A percentile compares a stretch with the other conserved stretches of the same genome.
Conservation (phyloP, 305 asterid genomes). For the Fraxinus sp. region DNA sequence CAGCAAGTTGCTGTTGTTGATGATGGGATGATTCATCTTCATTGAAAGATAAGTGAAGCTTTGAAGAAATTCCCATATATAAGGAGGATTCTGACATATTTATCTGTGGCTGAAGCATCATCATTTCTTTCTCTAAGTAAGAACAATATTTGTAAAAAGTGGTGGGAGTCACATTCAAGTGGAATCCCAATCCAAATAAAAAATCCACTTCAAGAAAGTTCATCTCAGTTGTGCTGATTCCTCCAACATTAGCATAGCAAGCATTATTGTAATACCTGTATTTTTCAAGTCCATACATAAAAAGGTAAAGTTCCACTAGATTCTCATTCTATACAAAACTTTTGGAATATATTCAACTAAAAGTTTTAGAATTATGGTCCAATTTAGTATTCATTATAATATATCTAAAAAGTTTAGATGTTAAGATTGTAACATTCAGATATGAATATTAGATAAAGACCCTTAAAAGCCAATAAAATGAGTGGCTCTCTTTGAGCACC, state of each 20-base stretch:
- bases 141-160: conserved; percentile 69
- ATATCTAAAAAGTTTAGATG: neutral
- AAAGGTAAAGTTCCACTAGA: neutral
- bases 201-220: conserved; percentile 94
- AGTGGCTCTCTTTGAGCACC: conserved; percentile 27
- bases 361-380: neutral
- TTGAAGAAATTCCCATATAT: conserved; percentile 43
- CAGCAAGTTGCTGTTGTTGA: conserved; percentile 72
- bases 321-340: neutral
- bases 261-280: conserved; percentile 90
- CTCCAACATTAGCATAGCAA: conserved; percentile 91
- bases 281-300: neutral
- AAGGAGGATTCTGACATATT: conserved; percentile 44
- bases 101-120: conserved; percentile 49
- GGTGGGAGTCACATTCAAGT: conserved; percentile 81
- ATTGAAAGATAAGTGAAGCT: conserved; percentile 48
- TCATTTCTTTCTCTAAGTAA: conserved; percentile 73
- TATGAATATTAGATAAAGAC: conserved; percentile 41
- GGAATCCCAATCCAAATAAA: conserved; percentile 83
- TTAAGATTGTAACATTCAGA: conserved; percentile 42
- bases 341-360: neutral
- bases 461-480: conserved; percentile 13
- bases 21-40: conserved; percentile 80
- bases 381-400: neutral
- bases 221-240: conserved; percentile 92